Conservation (phyloP, 202 grass and related monocot species). For the Alloteropsis angusta region DNA sequence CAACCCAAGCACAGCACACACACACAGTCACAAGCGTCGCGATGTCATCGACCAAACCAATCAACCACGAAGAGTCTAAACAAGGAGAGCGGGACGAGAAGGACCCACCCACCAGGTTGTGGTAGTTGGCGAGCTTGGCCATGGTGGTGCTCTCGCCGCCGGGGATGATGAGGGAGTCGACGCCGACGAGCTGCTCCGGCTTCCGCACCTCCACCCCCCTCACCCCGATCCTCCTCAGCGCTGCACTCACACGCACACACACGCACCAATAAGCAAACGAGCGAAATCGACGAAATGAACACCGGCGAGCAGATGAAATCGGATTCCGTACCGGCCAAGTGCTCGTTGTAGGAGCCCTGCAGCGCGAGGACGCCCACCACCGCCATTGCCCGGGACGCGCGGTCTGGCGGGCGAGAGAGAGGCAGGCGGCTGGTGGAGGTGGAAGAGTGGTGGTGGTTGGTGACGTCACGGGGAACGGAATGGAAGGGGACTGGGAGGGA, state of each 20-base stretch:
- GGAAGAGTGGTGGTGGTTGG: background rate
- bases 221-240: conserved; percentile 82
- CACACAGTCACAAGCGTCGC: background rate
- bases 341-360: conserved; percentile 96
- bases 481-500: background rate
- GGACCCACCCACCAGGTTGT: conserved; percentile 55
- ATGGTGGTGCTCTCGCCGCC: conserved; percentile 99
- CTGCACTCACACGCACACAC: conserved; percentile 7
- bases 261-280: background rate
- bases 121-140: conserved; percentile 83
- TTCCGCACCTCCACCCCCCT: conserved; percentile 81
- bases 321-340: conserved; percentile 48
- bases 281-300: background rate
- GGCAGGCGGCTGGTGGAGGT: background rate
- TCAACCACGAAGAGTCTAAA: background rate
- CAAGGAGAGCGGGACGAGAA: background rate
- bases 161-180: conserved; percentile 90
- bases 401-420: background rate
- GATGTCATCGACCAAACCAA: background rate
- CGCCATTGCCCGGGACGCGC: conserved; percentile 24
- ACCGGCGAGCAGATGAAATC: background rate
- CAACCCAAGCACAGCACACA: background rate
- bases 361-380: conserved; percentile 87
- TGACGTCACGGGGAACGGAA: conserved; percentile 15
- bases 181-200: conserved; percentile 54